Percentiles rank a stretch among this genome's conserved stretches.
These are phyloP conservation scores for Avena eriantha DNA, from an alignment of 176 grass and related monocot genomes.

Conservation along the genomic window DNA sequence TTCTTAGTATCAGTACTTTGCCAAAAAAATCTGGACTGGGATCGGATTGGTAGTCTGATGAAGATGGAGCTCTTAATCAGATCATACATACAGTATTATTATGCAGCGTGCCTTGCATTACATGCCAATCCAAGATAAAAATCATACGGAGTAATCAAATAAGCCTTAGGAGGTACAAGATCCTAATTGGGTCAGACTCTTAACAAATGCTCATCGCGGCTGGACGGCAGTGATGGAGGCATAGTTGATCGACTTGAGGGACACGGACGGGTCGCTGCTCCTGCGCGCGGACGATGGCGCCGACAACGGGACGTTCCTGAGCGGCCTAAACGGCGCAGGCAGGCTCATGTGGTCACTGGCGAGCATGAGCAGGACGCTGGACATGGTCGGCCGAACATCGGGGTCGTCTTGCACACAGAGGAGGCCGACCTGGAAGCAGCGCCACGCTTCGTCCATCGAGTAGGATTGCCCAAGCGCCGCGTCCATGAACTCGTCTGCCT, in stretches of 20 bases:
- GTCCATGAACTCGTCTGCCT: conserved; percentile 60
- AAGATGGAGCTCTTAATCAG: no score
- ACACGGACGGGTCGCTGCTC: conserved; percentile 24
- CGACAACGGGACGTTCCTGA: neutral
- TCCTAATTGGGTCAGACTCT: no score
- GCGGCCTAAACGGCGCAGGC: conserved; percentile 38
- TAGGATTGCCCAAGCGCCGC: conserved; percentile 30
- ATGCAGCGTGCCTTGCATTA: no score
- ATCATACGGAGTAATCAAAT: no score
- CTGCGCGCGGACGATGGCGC: conserved; percentile 2
- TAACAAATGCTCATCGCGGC: neutral
- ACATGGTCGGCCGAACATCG: conserved; percentile 76
- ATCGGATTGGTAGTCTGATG: no score
- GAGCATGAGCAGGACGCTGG: conserved; percentile 65
- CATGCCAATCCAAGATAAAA: no score
- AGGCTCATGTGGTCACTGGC: conserved; percentile 66
- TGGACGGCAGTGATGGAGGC: conserved; percentile 62
- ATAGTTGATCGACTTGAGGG: conserved; percentile 57
- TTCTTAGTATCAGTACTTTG: no score
- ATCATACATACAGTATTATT: no score
- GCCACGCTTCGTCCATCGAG: conserved; percentile 45
- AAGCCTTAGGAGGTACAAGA: no score
- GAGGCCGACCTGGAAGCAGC: conserved; percentile 67
- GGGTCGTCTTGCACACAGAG: conserved; percentile 75
- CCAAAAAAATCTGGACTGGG: no score